Conservation (phyloP, 2,329 filamentous ascomycete species). For the Diaporthe aspalathi region DNA sequence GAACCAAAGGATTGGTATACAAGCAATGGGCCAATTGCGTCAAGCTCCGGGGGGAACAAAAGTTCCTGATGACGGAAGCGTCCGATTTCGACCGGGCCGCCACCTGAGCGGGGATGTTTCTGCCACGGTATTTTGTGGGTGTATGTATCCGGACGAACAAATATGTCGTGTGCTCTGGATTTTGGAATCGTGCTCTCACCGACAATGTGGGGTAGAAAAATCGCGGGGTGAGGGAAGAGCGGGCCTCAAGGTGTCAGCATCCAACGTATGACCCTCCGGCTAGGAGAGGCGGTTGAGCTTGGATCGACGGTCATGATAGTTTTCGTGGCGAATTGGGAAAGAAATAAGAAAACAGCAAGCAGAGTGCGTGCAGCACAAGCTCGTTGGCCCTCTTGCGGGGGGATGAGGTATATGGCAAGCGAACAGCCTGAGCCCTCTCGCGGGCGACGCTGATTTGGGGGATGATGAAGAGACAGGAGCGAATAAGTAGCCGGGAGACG, state of each 20-base stretch:
- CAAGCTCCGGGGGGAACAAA: background rate
- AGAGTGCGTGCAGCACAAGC: slow-evolving; percentile 36
- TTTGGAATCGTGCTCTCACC: slow-evolving; percentile 43
- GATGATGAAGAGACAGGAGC: slow-evolving; percentile 20
- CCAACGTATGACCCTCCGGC: slow-evolving; percentile 59
- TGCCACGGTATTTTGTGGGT: slow-evolving; percentile 30
- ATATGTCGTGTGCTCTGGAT: slow-evolving; percentile 37
- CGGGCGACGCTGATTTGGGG: slow-evolving; percentile 23
- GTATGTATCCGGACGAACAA: slow-evolving; percentile 28
- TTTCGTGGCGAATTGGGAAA: slow-evolving; percentile 45
- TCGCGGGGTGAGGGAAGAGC: slow-evolving; percentile 45
- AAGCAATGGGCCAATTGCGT: slow-evolving; percentile 15
- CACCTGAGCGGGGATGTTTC: slow-evolving; percentile 21
- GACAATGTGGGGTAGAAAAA: slow-evolving; percentile 46
- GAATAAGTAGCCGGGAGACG: slow-evolving; percentile 32
- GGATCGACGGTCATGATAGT: slow-evolving; percentile 61
- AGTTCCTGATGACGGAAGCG: background rate
- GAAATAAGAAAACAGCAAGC: slow-evolving; percentile 21
- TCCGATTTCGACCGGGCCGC: slow-evolving; percentile 19
- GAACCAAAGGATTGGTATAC: background rate
- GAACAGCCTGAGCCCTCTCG: slow-evolving; percentile 9
- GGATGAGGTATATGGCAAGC: slow-evolving; percentile 24
- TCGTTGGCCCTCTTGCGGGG: slow-evolving; percentile 28
- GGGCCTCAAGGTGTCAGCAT: slow-evolving; percentile 55
- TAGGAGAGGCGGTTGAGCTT: slow-evolving; percentile 55